Conservation (phyloP, 345 rosid species). For the Pugionium dolabratum region DNA sequence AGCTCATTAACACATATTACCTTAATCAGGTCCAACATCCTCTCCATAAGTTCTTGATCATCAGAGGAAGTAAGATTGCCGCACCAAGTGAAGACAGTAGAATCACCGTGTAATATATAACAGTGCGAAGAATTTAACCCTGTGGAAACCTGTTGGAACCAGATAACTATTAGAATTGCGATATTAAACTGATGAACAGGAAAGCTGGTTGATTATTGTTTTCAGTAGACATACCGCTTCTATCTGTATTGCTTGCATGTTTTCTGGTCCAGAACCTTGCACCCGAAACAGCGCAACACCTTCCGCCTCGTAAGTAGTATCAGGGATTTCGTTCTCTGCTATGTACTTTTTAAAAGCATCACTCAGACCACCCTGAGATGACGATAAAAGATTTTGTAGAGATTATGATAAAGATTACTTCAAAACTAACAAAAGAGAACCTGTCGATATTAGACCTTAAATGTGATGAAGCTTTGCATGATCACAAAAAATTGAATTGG, state of each 20-base stretch:
- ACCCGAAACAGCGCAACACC: slow-evolving; percentile 82
- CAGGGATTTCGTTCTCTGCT: slow-evolving; percentile 73
- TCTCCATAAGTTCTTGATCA: slow-evolving; percentile 83
- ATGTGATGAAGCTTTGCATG: slow-evolving; percentile 82
- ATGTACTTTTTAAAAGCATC: slow-evolving; percentile 77
- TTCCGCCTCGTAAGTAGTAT: slow-evolving; percentile 74
- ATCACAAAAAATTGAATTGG: slow-evolving; percentile 87
- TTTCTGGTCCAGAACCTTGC: slow-evolving; percentile 98
- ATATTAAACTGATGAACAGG: slow-evolving; percentile 12
- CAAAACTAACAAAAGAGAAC: slow-evolving; percentile 3
- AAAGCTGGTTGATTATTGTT: slow-evolving; percentile 1
- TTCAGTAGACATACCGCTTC: slow-evolving; percentile 60
- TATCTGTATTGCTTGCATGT: slow-evolving; percentile 99
- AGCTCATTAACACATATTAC: slow-evolving; percentile 37
- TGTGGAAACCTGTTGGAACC: slow-evolving; percentile 65
- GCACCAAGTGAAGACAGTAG: slow-evolving; percentile 86
- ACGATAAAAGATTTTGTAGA: neutral
- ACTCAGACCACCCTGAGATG: slow-evolving; percentile 84
- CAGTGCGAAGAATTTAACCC: slow-evolving; percentile 91
- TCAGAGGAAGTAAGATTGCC: slow-evolving; percentile 79
- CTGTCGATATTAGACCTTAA: slow-evolving; percentile 58
- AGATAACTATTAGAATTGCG: neutral
- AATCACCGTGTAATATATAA: slow-evolving; percentile 78
- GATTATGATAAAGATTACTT: slow-evolving; percentile 2
- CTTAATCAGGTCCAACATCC: slow-evolving; percentile 96